These are phyloP conservation scores for Rhizophora apiculata DNA, from an alignment of 345 rosid species.

Conservation along the genomic window DNA sequence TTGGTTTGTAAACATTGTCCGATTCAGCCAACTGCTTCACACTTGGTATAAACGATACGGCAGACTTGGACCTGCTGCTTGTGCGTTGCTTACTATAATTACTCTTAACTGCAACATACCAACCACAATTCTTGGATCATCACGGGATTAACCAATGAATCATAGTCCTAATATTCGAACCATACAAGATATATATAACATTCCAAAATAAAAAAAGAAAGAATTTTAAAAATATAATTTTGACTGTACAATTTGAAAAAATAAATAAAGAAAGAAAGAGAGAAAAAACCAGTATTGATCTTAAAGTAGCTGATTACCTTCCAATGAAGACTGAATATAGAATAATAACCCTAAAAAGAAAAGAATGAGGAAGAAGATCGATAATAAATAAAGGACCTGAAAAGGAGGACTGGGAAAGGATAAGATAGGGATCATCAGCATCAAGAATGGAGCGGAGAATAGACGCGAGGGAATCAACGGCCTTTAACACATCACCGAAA, in stretches of 20 bases:
- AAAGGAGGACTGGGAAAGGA: constrained; percentile 21
- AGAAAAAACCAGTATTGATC: too few species aligned
- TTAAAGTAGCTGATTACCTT: too few species aligned
- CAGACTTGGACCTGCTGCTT: neutral
- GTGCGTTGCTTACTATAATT: neutral
- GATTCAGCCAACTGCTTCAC: constrained; percentile 16
- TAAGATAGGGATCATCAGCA: constrained; percentile 40
- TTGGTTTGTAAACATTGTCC: constrained; percentile 40
- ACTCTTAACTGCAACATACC: constrained; percentile 2
- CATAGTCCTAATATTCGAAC: too few species aligned
- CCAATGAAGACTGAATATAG: too few species aligned
- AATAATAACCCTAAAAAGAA: neutral
- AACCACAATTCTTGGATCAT: neutral
- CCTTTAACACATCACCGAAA: constrained; percentile 43
- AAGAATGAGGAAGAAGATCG: neutral
- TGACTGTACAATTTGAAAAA: neutral
- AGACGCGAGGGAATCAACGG: constrained; percentile 49
- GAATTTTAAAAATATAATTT: neutral
- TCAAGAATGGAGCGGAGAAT: constrained; percentile 52
- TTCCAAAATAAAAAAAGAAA: neutral
- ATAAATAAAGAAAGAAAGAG: too few species aligned
- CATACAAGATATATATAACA: neutral
- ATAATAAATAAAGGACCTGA: constrained; percentile 27
- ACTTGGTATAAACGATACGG: constrained; percentile 1
- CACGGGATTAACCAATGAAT: too few species aligned